These are phyloP conservation scores for Symbiodinium pilosum DNA, from an alignment of 73 alveolate genomes.

Conservation along the genomic window DNA sequence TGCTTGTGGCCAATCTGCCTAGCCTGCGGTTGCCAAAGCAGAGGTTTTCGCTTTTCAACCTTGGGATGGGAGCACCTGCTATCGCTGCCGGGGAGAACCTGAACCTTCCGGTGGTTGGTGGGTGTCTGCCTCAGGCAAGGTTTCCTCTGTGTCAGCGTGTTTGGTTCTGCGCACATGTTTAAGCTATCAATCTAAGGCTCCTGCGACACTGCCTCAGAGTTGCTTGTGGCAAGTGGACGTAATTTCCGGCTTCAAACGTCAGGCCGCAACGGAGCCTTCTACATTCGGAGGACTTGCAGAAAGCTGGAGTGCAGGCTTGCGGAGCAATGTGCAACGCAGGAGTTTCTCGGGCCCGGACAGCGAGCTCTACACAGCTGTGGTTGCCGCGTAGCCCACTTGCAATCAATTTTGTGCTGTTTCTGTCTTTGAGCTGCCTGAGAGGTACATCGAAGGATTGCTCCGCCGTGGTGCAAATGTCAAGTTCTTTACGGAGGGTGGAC, in stretches of 20 bases:
- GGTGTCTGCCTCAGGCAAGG: background rate
- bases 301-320: background rate
- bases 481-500: constrained; percentile 91
- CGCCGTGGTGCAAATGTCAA: constrained; percentile 81
- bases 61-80: constrained; percentile 88
- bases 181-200: constrained; percentile 11
- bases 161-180: background rate
- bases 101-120: constrained; percentile 72
- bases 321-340: background rate
- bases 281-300: constrained; percentile 46
- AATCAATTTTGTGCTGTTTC: background rate
- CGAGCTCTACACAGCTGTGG: constrained; percentile 63
- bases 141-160: background rate
- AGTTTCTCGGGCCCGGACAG: constrained; percentile 59
- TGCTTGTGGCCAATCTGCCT: background rate
- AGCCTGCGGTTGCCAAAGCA: no score
- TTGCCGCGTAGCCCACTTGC: constrained; percentile 23
- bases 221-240: no score
- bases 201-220: constrained; percentile 44
- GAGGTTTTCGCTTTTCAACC: constrained; percentile 84
- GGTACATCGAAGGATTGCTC: constrained; percentile 78
- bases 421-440: background rate
- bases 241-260: background rate
- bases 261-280: constrained; percentile 91
- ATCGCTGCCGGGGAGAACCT: constrained; percentile 83